phyloP scores from a whole-genome alignment of 208 protist genomes.

The Leishmania mexicana region DNA sequence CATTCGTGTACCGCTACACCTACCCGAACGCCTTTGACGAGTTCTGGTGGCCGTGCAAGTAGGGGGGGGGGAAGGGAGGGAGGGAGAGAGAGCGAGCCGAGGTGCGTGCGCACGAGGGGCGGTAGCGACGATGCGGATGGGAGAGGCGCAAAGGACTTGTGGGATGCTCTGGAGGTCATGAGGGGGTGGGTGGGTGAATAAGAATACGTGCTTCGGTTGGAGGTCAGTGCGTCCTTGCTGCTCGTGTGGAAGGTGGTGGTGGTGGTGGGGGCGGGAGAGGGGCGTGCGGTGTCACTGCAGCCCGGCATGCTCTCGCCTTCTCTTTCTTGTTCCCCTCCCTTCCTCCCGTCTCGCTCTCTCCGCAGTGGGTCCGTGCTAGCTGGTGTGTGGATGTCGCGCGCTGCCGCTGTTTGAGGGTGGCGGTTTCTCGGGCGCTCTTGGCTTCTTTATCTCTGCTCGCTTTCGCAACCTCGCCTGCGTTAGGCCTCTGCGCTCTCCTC shows the following conservation, averaged over 20 bases:
- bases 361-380: neutral
- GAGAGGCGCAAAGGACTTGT: neutral
- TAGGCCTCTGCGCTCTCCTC: neutral
- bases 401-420: neutral
- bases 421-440: neutral
- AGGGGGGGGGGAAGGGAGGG: conserved; percentile 17
- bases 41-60: conserved; percentile 92
- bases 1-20: conserved; percentile 91
- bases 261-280: neutral
- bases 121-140: neutral
- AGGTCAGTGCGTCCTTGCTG: neutral
- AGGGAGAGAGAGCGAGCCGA: neutral
- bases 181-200: neutral
- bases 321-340: neutral
- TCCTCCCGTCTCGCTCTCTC: neutral
- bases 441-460: neutral
- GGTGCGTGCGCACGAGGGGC: neutral
- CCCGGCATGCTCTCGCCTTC: neutral
- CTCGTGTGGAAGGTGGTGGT: neutral
- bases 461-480: neutral
- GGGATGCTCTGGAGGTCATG: neutral
- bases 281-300: neutral
- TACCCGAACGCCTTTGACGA: conserved; percentile 92
- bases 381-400: neutral
- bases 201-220: neutral